Base-by-base conservation (phyloP, 306 rosid species). In the Castanea crenata region DNA sequence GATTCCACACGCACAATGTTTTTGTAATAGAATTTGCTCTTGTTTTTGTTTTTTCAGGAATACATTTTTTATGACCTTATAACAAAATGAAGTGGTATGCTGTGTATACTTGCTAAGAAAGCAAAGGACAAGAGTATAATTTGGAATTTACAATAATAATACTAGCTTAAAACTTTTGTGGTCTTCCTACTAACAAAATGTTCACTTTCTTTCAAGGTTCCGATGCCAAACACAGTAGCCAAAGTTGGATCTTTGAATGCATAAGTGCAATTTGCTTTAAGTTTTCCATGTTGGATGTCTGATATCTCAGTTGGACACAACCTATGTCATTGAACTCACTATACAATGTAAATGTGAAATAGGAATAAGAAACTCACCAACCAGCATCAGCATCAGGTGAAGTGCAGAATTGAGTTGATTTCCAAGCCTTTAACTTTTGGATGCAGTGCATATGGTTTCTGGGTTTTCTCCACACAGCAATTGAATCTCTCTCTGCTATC, bases 391-490 rank as follows among this genome's bases (percentile, higher is more conserved):
- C 73, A 61, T 83, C 81, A 76, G 83, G 77, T 52, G 86, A 81
- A 69, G 61, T 81, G 58, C 91, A 88, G 67, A 86, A 79, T 31
- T 74, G 74, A 58, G 83, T 81, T 55, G 84, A 71, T 38, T 21
- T 81, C 87, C 61, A 64, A 69, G 74, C 55, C 78, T 83, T 83
- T 32, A 76, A 67, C 19, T 83, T 76, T 15, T 76, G 74, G 16
- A 10, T 79, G 83, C 92, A 83, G 35, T 67, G 78, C 29, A 83
- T 21, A 83, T 80, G 86, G 80, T 85, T 83, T 12, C n/a, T n/a
- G n/a, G n/a, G n/a, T n/a, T n/a, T n/a, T 80, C 81, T 83, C 90
- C 92, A 89, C 2, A 89, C 79, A 32, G 90, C 92, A 65, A 84
- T 59, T 1, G 76, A 62, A 4, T 65, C 87, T 20, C 82, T 58